A percentile compares a stretch with the other conserved stretches of the same genome.
These are phyloP conservation scores for Globisporangium emineosum DNA, from an alignment of 352 stramenopile species.

Conservation along the genomic window DNA sequence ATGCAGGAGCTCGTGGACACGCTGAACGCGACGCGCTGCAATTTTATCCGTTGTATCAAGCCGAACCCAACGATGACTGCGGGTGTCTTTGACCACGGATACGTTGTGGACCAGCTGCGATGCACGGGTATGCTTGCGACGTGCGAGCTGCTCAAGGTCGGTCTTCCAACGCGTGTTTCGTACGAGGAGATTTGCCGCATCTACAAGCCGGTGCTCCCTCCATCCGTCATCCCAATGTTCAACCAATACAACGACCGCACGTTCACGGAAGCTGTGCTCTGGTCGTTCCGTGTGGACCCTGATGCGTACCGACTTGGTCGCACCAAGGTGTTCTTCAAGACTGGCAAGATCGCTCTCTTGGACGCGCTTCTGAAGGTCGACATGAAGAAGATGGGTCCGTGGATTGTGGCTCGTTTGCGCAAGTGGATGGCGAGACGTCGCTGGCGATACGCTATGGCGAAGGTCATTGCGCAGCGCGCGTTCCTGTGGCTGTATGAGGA, in stretches of 20 bases:
- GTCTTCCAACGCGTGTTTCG: conserved; percentile 84
- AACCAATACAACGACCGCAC: conserved; percentile 78
- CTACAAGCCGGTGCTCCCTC: conserved; percentile 77
- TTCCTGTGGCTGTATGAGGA: conserved; percentile 83
- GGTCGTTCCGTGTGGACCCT: conserved; percentile 86
- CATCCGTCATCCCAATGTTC: conserved; percentile 80
- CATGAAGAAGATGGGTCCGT: conserved; percentile 89
- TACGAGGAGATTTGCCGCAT: conserved; percentile 90
- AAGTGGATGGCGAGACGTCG: conserved; percentile 84
- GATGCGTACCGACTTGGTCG: conserved; percentile 86
- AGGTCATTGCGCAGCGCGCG: conserved; percentile 78
- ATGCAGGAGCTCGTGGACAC: conserved; percentile 87
- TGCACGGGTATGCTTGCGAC: conserved; percentile 89
- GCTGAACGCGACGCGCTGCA: conserved; percentile 79
- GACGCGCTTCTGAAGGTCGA: conserved; percentile 86
- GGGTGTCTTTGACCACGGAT: conserved; percentile 84
- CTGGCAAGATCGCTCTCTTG: conserved; percentile 86
- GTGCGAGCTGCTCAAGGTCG: conserved; percentile 90
- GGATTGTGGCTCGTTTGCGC: conserved; percentile 77
- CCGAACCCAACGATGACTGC: conserved; percentile 83
- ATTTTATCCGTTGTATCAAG: conserved; percentile 91
- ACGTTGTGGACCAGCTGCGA: conserved; percentile 88
- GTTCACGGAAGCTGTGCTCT: conserved; percentile 87
- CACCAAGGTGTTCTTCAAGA: conserved; percentile 92
- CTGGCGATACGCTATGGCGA: conserved; percentile 82